A percentile compares a stretch with the other conserved stretches of the same genome.
These are phyloP conservation scores for Sinapis alba DNA, from an alignment of 441 rosid genomes.

Conservation along the genomic window DNA sequence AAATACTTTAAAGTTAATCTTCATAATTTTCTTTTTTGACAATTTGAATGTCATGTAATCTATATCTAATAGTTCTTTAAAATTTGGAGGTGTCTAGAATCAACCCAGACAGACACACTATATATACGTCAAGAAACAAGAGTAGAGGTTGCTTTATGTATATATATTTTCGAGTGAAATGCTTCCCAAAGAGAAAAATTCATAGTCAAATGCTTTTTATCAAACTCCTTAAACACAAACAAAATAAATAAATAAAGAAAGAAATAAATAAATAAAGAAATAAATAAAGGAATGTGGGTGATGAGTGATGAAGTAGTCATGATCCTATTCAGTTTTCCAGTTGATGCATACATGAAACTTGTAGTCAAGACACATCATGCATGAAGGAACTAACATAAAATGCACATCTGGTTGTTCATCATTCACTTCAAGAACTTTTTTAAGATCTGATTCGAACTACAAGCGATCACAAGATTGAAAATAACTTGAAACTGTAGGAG, in stretches of 20 bases:
- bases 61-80: too few relatives aligned
- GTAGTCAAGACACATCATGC: not conserved
- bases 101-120: too few relatives aligned
- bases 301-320: not conserved
- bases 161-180: too few relatives aligned
- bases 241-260: too few relatives aligned
- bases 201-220: too few relatives aligned
- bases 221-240: not conserved
- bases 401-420: not conserved
- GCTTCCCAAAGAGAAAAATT: too few relatives aligned
- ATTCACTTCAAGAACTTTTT: not conserved
- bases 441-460: not conserved
- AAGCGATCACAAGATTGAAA: not conserved
- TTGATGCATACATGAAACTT: not conserved
- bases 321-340: not conserved
- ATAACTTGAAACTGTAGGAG: not conserved
- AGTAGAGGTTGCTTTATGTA: not conserved
- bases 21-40: too few relatives aligned
- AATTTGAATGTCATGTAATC: too few relatives aligned
- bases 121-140: too few relatives aligned
- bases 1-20: too few relatives aligned
- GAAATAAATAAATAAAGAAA: too few relatives aligned
- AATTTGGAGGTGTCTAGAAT: too few relatives aligned
- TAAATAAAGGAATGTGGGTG: not conserved
- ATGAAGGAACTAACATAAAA: slow-evolving; percentile 3